Conservation (phyloP, 2,329 filamentous ascomycete genomes). For the Penicillium sp. region DNA sequence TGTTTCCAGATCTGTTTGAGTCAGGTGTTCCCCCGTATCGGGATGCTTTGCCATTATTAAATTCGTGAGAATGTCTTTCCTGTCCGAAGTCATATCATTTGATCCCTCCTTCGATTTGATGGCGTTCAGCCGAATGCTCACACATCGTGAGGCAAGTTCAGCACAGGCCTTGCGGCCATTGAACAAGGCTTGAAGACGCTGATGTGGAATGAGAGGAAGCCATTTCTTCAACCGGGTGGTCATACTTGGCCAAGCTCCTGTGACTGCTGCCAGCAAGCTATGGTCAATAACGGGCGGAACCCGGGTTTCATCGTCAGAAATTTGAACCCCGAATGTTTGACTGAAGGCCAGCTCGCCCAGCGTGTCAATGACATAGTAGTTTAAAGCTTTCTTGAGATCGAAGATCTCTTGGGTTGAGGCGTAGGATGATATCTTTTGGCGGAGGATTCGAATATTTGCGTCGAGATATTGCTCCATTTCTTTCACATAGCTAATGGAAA, state of each 20-base stretch:
- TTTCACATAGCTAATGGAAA: constrained; percentile 35
- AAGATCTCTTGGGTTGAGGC: constrained; percentile 19
- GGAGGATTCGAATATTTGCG: constrained; percentile 30
- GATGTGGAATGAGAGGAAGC: constrained; percentile 22
- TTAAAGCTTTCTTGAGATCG: constrained; percentile 32
- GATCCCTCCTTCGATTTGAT: neutral
- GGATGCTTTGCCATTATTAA: constrained; percentile 39
- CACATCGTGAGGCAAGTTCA: constrained; percentile 14
- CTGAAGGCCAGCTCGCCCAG: constrained; percentile 29
- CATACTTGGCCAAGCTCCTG: constrained; percentile 30
- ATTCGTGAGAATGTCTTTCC: constrained; percentile 36
- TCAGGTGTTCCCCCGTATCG: constrained; percentile 35
- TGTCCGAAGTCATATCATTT: neutral
- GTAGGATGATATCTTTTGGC: constrained; percentile 18
- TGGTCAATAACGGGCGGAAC: constrained; percentile 37
- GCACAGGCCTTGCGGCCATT: constrained; percentile 22
- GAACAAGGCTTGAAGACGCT: constrained; percentile 21
- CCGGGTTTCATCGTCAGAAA: constrained; percentile 25
- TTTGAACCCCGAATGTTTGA: constrained; percentile 32
- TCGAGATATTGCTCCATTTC: constrained; percentile 39
- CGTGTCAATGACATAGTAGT: constrained; percentile 19
- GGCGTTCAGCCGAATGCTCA: neutral
- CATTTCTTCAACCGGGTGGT: constrained; percentile 26
- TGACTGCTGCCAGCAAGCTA: constrained; percentile 31
- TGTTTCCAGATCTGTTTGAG: constrained; percentile 31